These are phyloP conservation scores for Candida pseudocylindracea DNA, from an alignment of 1,139 yeast species.

Conservation along the genomic window DNA sequence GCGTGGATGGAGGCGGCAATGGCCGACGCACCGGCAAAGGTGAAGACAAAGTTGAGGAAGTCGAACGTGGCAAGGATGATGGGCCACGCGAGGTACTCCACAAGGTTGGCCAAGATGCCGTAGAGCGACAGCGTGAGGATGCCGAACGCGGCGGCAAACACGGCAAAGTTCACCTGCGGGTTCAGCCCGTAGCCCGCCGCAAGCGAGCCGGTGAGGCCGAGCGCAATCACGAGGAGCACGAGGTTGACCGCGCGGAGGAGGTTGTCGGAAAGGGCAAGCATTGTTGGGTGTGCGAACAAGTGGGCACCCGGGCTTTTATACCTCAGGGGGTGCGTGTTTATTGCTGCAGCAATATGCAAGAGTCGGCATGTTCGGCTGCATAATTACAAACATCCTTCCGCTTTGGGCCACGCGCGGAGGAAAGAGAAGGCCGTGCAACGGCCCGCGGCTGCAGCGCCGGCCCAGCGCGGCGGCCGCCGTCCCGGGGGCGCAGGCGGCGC, in stretches of 20 bases:
- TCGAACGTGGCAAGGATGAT: slow-evolving; percentile 50
- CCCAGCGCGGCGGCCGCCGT: too few species aligned
- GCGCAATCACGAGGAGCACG: slow-evolving; percentile 47
- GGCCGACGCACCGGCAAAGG: slow-evolving; percentile 88
- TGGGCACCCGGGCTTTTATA: not conserved
- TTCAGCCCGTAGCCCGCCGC: slow-evolving; percentile 36
- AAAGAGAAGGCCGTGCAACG: too few species aligned
- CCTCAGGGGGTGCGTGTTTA: not conserved
- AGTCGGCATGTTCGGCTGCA: too few species aligned
- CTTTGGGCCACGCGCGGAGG: too few species aligned
- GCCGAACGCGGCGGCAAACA: slow-evolving; percentile 77
- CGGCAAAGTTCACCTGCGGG: slow-evolving; percentile 75
- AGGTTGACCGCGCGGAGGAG: slow-evolving; percentile 56
- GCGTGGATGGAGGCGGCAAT: slow-evolving; percentile 74
- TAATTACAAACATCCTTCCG: too few species aligned
- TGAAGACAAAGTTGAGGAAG: slow-evolving; percentile 74
- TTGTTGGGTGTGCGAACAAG: slow-evolving; percentile 2
- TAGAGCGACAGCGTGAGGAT: slow-evolving; percentile 59
- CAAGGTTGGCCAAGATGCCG: slow-evolving; percentile 58
- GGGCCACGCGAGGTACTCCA: slow-evolving; percentile 77
- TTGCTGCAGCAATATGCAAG: too few species aligned
- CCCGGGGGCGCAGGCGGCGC: too few species aligned
- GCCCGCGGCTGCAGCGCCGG: too few species aligned
- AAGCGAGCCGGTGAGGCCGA: slow-evolving; percentile 73
- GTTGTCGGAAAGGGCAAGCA: slow-evolving; percentile 54